A percentile compares a stretch with the other conserved stretches of the same genome.
These are phyloP conservation scores for Aechmea fasciata DNA, from an alignment of 176 grass and related monocot species.

Conservation along the genomic window DNA sequence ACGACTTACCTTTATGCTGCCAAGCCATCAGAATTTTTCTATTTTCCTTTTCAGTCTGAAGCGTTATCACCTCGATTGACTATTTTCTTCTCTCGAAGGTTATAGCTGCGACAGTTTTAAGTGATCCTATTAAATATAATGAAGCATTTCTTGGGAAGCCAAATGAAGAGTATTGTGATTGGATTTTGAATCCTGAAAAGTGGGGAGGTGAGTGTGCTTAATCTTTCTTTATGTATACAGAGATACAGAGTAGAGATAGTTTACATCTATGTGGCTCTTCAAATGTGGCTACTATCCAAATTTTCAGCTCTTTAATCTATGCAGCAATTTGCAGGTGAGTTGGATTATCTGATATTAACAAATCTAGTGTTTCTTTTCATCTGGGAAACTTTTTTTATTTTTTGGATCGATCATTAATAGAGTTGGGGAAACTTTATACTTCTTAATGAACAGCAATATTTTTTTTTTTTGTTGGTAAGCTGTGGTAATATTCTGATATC, in stretches of 20 bases:
- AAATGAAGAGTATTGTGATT: slow-evolving; percentile 88
- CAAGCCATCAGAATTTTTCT: neutral
- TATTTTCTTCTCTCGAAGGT: slow-evolving; percentile 38
- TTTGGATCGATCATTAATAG: too few relatives aligned
- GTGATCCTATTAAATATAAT: slow-evolving; percentile 69
- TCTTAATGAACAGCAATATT: too few relatives aligned
- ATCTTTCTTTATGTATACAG: neutral
- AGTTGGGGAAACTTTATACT: too few relatives aligned
- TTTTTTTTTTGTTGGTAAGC: too few relatives aligned
- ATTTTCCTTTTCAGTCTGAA: neutral
- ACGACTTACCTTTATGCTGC: neutral
- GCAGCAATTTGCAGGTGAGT: too few relatives aligned
- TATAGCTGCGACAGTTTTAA: slow-evolving; percentile 76
- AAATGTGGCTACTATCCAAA: too few relatives aligned
- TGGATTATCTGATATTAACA: too few relatives aligned
- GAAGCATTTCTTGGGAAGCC: slow-evolving; percentile 94
- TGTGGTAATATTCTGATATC: too few relatives aligned
- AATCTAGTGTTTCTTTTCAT: too few relatives aligned
- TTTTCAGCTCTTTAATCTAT: too few relatives aligned
- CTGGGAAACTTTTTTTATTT: too few relatives aligned
- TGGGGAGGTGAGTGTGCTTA: slow-evolving; percentile 65
- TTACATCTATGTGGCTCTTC: neutral
- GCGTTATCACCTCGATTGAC: neutral
- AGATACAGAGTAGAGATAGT: neutral
- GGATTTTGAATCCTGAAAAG: slow-evolving; percentile 89